Evolutionary conservation across 2,329 filamentous ascomycete genomes (phyloP), one percentile per base, ranked within the genome.

Genomic region (Fusarium compactum): DNA sequence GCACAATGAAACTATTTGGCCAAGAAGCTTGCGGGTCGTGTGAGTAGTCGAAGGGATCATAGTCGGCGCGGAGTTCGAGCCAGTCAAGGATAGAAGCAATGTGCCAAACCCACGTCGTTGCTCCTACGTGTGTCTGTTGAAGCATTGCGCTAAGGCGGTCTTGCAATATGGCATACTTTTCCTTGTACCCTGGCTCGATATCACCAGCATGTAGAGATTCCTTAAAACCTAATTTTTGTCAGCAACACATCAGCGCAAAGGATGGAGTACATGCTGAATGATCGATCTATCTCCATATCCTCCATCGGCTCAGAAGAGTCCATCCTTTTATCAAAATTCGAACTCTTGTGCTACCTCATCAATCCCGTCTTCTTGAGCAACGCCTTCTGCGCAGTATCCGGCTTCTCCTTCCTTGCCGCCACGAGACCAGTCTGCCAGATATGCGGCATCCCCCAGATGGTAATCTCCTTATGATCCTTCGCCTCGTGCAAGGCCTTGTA

Each of bases 191-290:
- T 16, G 74, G 75, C 14, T 78, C 75, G 2, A 78, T 67, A 24
- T 78, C 76, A 20, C 66, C 76, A 0, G 53, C 65, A 18, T 78
- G 76, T 20, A 78, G 73, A 2, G 76, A 62, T 15, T 74, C 62
- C 29, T 78, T 77, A 16, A 76, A 78, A 0, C 62, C 74, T 76
- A 2, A 8, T 3, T 3, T 5, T 24, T 6, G 30, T 29, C 6
- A 40, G 60, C 27, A 64, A 5, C 16, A 2, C 14, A 9, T 22
- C 3, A 9, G 0, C 6, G 3, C 0, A 0, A 8, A 2, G 2
- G 8, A 7, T 5, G 11, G 1, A 2, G 15, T n/a, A 48, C 75
- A 64, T 34, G 76, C 74, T 67, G 16, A 68, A 51, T 5, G 68
- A 69, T 11, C 69, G 59, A 7, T 76, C 74, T 11, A 74, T 66